Conservation (phyloP, 805 yeast species). For the Priceomyces castillae region DNA sequence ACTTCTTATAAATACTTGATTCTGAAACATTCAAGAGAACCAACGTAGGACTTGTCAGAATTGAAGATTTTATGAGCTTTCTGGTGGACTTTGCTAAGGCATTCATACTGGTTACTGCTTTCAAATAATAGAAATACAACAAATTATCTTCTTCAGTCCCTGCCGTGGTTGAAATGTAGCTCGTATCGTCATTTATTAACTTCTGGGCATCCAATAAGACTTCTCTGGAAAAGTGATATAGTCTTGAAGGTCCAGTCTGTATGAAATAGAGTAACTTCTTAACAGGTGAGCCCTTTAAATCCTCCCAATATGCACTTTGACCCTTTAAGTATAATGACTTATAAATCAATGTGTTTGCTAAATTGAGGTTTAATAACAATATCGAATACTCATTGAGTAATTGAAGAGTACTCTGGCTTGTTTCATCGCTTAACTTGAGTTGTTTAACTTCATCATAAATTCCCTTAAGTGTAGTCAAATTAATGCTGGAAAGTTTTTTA, state of each 20-base stretch:
- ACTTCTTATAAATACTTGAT: constrained; percentile 3
- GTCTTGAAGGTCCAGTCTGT: constrained; percentile 32
- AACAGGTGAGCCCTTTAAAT: constrained; percentile 21
- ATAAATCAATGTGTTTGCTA: constrained; percentile 33
- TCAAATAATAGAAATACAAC: constrained; percentile 9
- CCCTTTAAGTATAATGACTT: constrained; percentile 32
- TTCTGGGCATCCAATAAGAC: constrained; percentile 6
- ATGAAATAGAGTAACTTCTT: constrained; percentile 30
- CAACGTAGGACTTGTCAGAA: constrained; percentile 15
- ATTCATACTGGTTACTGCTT: constrained; percentile 7
- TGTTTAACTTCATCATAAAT: constrained; percentile 9
- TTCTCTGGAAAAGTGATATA: constrained; percentile 15
- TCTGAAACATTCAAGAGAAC: constrained; percentile 11
- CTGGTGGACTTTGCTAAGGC: constrained; percentile 7
- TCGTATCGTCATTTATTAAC: constrained; percentile 3
- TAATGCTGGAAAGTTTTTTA: constrained; percentile 9
- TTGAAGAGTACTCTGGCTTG: constrained; percentile 3
- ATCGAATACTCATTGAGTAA: constrained; percentile 24
- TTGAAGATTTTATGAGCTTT: constrained; percentile 9
- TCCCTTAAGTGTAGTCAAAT: constrained; percentile 9
- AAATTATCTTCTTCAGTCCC: constrained; percentile 17
- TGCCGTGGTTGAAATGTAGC: background rate
- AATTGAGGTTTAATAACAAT: constrained; percentile 21
- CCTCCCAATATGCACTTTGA: constrained; percentile 36
- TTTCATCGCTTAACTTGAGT: background rate